phyloP scores from a whole-genome alignment of 768 basidiomycete species.

The Podaxis sp. region DNA sequence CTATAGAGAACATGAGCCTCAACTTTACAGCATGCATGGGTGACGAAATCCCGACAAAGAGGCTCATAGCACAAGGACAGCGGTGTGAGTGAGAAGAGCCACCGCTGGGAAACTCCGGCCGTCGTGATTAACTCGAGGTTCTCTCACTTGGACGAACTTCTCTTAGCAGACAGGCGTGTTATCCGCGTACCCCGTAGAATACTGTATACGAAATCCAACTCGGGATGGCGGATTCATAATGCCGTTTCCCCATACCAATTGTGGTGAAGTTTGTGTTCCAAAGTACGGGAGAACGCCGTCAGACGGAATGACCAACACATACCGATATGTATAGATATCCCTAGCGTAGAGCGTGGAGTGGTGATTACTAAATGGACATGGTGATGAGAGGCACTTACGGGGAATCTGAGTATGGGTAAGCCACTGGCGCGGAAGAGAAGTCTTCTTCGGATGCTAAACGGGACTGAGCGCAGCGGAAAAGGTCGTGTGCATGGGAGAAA shows the following conservation, averaged over 20 bases:
- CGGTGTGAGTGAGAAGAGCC: too few species aligned
- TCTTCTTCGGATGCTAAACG: neutral
- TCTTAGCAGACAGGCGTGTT: neutral
- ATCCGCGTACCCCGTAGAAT: neutral
- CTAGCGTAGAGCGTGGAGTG: neutral
- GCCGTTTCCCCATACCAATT: neutral
- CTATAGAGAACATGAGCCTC: too few species aligned
- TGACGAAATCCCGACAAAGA: too few species aligned
- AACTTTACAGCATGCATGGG: too few species aligned
- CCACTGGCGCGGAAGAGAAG: too few species aligned
- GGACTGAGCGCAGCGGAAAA: neutral
- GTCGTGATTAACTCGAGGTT: too few species aligned
- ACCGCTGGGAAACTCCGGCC: too few species aligned
- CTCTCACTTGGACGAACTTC: neutral
- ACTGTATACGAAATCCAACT: neutral
- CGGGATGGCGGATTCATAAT: neutral
- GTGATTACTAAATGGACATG: neutral
- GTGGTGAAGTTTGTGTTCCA: neutral
- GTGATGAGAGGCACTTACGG: neutral
- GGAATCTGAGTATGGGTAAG: too few species aligned
- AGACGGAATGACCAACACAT: neutral
- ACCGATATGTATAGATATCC: neutral
- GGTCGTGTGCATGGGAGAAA: neutral
- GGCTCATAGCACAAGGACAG: too few species aligned
- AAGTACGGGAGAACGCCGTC: neutral